Conservation (phyloP, 768 basidiomycete genomes). For the Mycena leptocephala region DNA sequence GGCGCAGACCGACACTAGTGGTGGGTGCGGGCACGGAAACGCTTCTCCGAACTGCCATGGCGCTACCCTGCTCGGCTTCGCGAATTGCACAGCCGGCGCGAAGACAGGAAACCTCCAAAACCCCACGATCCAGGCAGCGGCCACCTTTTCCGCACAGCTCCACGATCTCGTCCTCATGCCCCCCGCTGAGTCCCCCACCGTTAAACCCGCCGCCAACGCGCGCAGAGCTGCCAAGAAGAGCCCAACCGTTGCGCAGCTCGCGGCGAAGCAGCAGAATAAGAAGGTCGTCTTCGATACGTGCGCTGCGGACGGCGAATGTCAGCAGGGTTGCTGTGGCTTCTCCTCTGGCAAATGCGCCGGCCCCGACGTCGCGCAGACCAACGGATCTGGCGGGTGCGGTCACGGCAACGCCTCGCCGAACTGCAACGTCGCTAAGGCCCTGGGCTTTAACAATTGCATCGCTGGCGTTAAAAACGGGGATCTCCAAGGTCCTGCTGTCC, state of each 20-base stretch:
- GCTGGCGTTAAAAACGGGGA: background rate
- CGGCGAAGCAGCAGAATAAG: too few relatives aligned
- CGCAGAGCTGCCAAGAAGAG: too few relatives aligned
- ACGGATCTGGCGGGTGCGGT: conserved; percentile 41
- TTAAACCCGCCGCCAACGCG: conserved; percentile 12
- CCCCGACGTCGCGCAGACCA: conserved; percentile 39
- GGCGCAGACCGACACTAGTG: background rate
- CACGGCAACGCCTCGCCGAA: conserved; percentile 38
- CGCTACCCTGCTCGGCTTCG: background rate
- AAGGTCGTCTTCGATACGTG: background rate
- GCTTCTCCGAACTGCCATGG: background rate
- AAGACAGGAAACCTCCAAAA: background rate
- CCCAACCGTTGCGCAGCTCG: too few relatives aligned
- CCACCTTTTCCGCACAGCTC: background rate
- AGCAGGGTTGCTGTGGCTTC: conserved; percentile 41
- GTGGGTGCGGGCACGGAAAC: background rate
- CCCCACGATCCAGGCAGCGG: background rate
- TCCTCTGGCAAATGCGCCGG: conserved; percentile 40
- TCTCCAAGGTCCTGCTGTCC: background rate
- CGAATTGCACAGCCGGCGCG: background rate
- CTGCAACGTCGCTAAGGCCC: conserved; percentile 24
- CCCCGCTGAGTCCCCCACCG: background rate
- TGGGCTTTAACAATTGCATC: background rate
- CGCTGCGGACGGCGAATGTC: background rate
- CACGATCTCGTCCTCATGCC: background rate